phyloP scores from a whole-genome alignment of 805 yeast genomes.

The Hanseniaspora nectarophila region DNA sequence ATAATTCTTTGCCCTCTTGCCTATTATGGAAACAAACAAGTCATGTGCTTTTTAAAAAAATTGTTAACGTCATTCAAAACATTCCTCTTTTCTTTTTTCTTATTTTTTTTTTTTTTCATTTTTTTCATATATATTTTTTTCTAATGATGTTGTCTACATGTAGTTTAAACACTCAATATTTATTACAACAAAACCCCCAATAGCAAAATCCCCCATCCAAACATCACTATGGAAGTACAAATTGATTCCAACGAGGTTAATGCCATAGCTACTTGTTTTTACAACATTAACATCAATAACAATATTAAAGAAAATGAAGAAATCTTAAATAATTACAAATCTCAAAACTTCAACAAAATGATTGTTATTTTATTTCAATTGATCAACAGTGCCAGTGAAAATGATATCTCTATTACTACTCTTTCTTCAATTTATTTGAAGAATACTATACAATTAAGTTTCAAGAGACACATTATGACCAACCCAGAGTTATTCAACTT shows the following conservation, averaged over 20 bases:
- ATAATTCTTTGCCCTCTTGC: too few species aligned
- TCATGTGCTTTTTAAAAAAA: too few species aligned
- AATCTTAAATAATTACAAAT: neutral
- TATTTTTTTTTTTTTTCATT: neutral
- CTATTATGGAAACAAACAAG: too few species aligned
- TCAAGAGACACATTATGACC: neutral
- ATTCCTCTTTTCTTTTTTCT: neutral
- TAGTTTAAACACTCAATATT: too few species aligned
- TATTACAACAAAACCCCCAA: neutral
- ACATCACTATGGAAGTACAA: neutral
- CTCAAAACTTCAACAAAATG: slow-evolving; percentile 2
- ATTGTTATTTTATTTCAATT: slow-evolving; percentile 5
- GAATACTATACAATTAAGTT: slow-evolving; percentile 41
- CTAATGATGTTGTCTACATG: too few species aligned
- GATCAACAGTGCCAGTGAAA: slow-evolving; percentile 2
- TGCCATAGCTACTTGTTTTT: slow-evolving; percentile 11
- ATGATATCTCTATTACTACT: neutral
- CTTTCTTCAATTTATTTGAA: slow-evolving; percentile 43
- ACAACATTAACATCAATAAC: slow-evolving; percentile 11
- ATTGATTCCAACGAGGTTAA: slow-evolving; percentile 5
- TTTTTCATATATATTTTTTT: too few species aligned
- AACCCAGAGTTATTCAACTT: neutral
- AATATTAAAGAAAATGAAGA: slow-evolving; percentile 9
- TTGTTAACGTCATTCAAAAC: neutral
- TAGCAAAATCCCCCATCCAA: neutral